Evolutionary conservation across 768 basidiomycete genomes (phyloP), one percentile per base, ranked within the genome.

Genomic region (Tylopilus sp.): DNA sequence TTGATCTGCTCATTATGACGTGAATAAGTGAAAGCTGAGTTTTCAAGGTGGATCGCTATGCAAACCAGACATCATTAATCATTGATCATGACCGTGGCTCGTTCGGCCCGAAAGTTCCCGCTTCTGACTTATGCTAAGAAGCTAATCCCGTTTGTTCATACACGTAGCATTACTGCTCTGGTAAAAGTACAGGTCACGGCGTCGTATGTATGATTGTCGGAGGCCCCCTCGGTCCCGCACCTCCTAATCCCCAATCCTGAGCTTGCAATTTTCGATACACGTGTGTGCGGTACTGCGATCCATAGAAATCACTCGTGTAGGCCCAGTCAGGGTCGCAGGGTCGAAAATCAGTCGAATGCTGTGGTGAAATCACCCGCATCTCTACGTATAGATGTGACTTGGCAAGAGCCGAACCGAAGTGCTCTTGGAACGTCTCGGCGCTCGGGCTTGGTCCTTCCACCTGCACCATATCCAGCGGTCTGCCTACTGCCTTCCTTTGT

Each of bases 401-500:
- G 55, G 52, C 41, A 25, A 68, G 60, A 30, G 56, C 58, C 31
- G 51, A 53, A 12, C 51, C 26, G 18, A 68, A 57, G 10, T 62
- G 59, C 28, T 66, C 62, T 45, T 68, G 62, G n/a, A 68, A 69
- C 36, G 53, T 48, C 13, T 35, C 47, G 6, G 58, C 58, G 22
- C 56, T 56, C 10, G 44, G 21, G 22, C 56, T 56, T 8, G 44
- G 21, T 10, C 67, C 67, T 25, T 69, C 68, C 12, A 68, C 53
- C n/a, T 59, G 67, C 15, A 68, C 30, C 35, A 60, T 20, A 10
- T 41, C 49, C 20, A 68, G 48, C n/a, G 67, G 58, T 40, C 45
- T 60, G 28, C 68, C 68, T 25, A 69, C 68, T 2, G 58, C 52
- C 44, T 61, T 64, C 53, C 67, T 57, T 49, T 70, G 66, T 28